Conservation (phyloP, 2,329 filamentous ascomycete species). For the Lachnellula occidentalis region DNA sequence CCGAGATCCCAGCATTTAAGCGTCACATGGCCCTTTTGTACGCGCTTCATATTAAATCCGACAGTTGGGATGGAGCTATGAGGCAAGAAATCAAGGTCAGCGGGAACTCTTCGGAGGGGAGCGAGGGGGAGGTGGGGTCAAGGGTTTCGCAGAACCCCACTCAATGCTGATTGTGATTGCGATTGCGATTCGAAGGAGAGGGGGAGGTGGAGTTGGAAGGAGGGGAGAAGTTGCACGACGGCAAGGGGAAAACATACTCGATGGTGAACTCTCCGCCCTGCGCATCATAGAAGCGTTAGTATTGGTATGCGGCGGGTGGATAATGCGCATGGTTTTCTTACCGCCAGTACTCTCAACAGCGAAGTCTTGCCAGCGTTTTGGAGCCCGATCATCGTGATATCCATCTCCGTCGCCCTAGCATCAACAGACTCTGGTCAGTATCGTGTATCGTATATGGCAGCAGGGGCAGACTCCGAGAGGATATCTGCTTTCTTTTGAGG, state of each 20-base stretch:
- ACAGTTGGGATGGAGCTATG: slow-evolving; percentile 93
- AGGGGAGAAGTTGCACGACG: slow-evolving; percentile 1
- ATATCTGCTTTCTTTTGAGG: slow-evolving; percentile 2
- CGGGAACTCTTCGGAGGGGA: slow-evolving; percentile 14
- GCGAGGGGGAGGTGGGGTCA: slow-evolving; percentile 4
- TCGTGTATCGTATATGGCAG: neutral
- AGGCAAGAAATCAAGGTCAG: slow-evolving; percentile 34
- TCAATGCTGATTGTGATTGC: neutral
- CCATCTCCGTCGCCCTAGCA: slow-evolving; percentile 94
- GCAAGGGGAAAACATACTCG: slow-evolving; percentile 65
- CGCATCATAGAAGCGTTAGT: slow-evolving; percentile 33
- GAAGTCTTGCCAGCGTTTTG: slow-evolving; percentile 99
- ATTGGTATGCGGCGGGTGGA: slow-evolving; percentile 4
- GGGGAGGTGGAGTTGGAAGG: too few species aligned
- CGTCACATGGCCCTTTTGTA: slow-evolving; percentile 96
- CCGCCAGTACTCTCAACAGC: slow-evolving; percentile 84
- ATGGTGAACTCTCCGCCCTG: slow-evolving; percentile 98
- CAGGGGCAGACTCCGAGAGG: neutral
- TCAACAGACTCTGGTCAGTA: slow-evolving; percentile 14
- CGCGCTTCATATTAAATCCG: slow-evolving; percentile 98
- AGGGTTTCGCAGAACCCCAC: slow-evolving; percentile 5
- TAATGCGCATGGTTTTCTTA: slow-evolving; percentile 49
- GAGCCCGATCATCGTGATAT: slow-evolving; percentile 97
- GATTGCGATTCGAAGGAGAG: slow-evolving; percentile 1
- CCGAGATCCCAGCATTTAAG: slow-evolving; percentile 99